Conservation (phyloP, 2,329 filamentous ascomycete species). For the Plenodomus biglobosus region DNA sequence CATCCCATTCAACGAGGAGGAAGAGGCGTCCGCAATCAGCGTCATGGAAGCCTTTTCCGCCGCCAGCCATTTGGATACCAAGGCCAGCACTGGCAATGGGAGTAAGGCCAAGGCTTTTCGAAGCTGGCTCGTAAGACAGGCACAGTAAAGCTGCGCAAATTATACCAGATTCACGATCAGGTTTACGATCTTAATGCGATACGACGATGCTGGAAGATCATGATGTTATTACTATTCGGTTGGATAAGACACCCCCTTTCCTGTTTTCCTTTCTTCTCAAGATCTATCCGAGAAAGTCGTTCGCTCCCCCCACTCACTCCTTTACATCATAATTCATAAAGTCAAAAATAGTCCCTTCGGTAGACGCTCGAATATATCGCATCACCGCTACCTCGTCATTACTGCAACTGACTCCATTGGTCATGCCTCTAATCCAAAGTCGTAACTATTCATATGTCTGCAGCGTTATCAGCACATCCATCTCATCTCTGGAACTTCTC, state of each 20-base stretch:
- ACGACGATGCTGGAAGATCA: background rate
- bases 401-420: background rate
- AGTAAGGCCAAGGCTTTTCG: conserved; percentile 31
- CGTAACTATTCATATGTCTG: background rate
- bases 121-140: conserved; percentile 20
- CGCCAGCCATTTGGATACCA: conserved; percentile 28
- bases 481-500: too few species aligned
- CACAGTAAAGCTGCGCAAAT: background rate
- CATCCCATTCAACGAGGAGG: conserved; percentile 25
- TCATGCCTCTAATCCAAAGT: background rate
- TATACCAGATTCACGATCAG: background rate
- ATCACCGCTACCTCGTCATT: background rate
- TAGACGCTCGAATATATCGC: background rate
- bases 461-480: too few species aligned
- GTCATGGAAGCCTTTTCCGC: conserved; percentile 35
- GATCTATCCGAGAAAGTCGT: background rate
- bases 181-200: background rate
- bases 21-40: conserved; percentile 17
- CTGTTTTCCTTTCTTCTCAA: background rate
- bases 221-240: background rate
- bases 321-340: background rate
- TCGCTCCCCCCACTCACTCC: background rate
- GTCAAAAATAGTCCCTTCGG: background rate
- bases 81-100: conserved; percentile 14
- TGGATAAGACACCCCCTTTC: background rate